Base-by-base conservation (phyloP, 331 rosid species). In the Telfairia occidentalis region DNA sequence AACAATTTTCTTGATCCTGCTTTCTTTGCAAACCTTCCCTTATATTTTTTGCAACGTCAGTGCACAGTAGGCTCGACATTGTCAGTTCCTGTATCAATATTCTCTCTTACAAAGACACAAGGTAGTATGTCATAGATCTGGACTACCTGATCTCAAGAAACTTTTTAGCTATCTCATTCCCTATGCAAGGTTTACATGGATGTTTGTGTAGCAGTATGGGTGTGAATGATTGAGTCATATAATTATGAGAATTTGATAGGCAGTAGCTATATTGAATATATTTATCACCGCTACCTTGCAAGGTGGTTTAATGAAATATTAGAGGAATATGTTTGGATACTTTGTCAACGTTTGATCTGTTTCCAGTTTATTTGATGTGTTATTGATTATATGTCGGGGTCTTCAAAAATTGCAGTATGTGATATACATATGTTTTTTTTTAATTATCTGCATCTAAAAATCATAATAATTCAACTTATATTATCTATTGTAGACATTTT, bases 1-100 rank as follows among this genome's bases (percentile, higher is more conserved):
- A 49, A 28, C 81, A 78, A 84, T 84, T 87, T 84, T 82, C 63
- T 86, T n/a, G 98, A 90, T 37, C 74, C 87, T 16, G 94, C 92
- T 80, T 89, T 89, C 28, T 8, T 30, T 74, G 21, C 88, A 21
- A 75, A 6, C 58, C 76, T 34, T 67, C 89, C 91, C 30, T 6
- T 93, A 40, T 84, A 83, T 78, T 61, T 72, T 78, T 49, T 94
- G 63, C 92, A 82, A 79, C 78, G 45, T 55, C 87, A 83, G 69
- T 91, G 98, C 82, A 9, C 76, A 9, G 48, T 5, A 29, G 76
- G 80, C 77, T 43, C 85, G 52, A 61, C 77, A 23, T 35, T 76
- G 78, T 23, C 90, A 74, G 13, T 84, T 86, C 69, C 86, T 52
- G 42, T 87, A 78, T 18, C 74, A 7, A 0, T 48, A 1, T 29